Conservation (phyloP, 2,329 filamentous ascomycete genomes). For the Tolypocladium guangdongense region DNA sequence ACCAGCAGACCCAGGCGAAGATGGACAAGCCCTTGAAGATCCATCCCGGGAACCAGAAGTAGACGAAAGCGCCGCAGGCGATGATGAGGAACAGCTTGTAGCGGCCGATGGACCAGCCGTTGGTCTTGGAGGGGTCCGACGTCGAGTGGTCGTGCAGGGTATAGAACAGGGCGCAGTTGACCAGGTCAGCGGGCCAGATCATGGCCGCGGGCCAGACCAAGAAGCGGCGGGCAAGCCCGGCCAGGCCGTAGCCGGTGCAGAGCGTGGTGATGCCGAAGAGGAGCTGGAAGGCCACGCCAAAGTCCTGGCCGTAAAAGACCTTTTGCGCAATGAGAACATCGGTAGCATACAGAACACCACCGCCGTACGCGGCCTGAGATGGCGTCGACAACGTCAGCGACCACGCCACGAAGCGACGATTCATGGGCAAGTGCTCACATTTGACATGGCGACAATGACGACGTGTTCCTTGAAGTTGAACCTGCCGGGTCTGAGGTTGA, state of each 20-base stretch:
- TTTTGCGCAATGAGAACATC: constrained; percentile 37
- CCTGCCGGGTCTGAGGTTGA: constrained; percentile 44
- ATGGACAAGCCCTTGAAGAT: constrained; percentile 52
- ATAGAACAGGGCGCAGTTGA: constrained; percentile 41
- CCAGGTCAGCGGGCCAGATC: constrained; percentile 46
- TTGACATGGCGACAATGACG: constrained; percentile 53
- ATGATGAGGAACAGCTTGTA: constrained; percentile 53
- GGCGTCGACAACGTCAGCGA: neutral
- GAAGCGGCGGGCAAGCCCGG: constrained; percentile 42
- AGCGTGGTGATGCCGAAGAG: constrained; percentile 44
- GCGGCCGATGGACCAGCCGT: constrained; percentile 53
- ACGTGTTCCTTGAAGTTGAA: constrained; percentile 55
- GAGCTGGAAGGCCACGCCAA: constrained; percentile 43
- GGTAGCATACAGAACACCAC: constrained; percentile 46
- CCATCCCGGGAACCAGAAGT: constrained; percentile 53
- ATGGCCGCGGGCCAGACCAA: constrained; percentile 44
- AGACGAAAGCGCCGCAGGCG: constrained; percentile 36
- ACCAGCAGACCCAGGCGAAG: constrained; percentile 52
- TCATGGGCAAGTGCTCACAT: constrained; percentile 33
- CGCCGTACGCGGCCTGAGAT: constrained; percentile 42
- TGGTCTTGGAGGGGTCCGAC: constrained; percentile 36
- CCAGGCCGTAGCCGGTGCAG: constrained; percentile 45
- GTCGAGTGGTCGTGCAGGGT: constrained; percentile 33
- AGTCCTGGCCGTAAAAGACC: constrained; percentile 46
- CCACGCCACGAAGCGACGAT: neutral